Evolutionary conservation across 306 rosid species (phyloP).

Genomic region (Dalbergia cochinchinensis): DNA sequence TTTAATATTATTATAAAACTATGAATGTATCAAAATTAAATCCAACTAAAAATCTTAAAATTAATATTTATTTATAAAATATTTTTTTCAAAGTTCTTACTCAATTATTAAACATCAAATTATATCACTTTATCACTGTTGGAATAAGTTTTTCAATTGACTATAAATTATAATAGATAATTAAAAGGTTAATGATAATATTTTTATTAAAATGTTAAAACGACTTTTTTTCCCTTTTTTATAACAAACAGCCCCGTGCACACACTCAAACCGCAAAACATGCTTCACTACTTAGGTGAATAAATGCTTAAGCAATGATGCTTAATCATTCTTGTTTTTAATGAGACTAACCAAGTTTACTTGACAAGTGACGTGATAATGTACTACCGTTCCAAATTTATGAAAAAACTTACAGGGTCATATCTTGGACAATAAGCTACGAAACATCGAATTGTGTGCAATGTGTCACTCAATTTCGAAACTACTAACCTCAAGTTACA

Average conservation of each 20-base stretch:
- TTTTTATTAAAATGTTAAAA: no score
- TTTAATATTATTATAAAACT: no score
- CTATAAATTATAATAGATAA: no score
- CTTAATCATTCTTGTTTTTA: slow-evolving; percentile 47
- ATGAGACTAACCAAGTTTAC: slow-evolving; percentile 36
- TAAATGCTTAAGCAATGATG: slow-evolving; percentile 49
- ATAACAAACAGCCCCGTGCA: slow-evolving; percentile 19
- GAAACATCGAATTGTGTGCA: slow-evolving; percentile 36
- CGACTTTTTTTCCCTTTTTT: no score
- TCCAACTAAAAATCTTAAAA: no score
- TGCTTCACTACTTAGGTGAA: slow-evolving; percentile 45
- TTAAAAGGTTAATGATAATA: no score
- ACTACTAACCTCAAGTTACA: no score
- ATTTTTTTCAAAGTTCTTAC: no score
- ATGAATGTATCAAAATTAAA: neutral
- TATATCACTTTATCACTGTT: no score
- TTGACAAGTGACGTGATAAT: slow-evolving; percentile 41
- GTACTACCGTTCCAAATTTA: slow-evolving; percentile 45
- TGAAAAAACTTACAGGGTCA: slow-evolving; percentile 26
- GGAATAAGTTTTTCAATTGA: no score
- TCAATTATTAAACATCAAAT: no score
- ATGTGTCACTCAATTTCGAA: slow-evolving; percentile 31
- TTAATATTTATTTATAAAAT: no score
- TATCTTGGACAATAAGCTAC: slow-evolving; percentile 37
- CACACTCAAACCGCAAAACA: slow-evolving; percentile 29